Conservation (phyloP, 2,329 filamentous ascomycete genomes). For the Diaporthe citri region DNA sequence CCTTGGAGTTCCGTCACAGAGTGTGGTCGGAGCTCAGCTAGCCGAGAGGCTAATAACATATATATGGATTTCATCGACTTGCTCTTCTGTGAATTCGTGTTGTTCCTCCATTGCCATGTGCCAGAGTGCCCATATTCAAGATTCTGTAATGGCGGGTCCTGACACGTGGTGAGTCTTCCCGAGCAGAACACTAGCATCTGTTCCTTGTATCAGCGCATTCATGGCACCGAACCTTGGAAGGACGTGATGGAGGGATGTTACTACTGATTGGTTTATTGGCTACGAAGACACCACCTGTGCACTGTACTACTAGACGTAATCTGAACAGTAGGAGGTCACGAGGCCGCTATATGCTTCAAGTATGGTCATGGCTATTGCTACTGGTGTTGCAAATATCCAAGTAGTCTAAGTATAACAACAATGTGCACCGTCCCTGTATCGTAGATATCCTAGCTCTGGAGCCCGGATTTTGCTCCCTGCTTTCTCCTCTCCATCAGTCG, state of each 20-base stretch:
- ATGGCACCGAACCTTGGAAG: background rate
- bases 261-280: background rate
- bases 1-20: background rate
- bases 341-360: background rate
- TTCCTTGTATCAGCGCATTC: too few relatives aligned
- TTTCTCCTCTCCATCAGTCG: background rate
- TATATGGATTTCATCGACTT: background rate
- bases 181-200: too few relatives aligned
- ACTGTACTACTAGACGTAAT: background rate
- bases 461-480: background rate
- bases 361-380: background rate
- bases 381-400: background rate
- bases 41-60: slow-evolving; percentile 8
- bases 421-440: background rate
- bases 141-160: too few relatives aligned
- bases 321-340: background rate
- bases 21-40: slow-evolving; percentile 1
- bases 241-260: background rate
- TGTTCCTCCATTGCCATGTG: background rate
- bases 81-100: too few relatives aligned
- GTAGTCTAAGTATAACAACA: background rate
- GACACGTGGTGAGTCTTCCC: too few relatives aligned
- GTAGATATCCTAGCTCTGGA: background rate
- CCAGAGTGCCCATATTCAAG: too few relatives aligned
- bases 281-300: background rate